These are phyloP conservation scores for Suillus sp. DNA, from an alignment of 768 basidiomycete species.

Conservation along the genomic window DNA sequence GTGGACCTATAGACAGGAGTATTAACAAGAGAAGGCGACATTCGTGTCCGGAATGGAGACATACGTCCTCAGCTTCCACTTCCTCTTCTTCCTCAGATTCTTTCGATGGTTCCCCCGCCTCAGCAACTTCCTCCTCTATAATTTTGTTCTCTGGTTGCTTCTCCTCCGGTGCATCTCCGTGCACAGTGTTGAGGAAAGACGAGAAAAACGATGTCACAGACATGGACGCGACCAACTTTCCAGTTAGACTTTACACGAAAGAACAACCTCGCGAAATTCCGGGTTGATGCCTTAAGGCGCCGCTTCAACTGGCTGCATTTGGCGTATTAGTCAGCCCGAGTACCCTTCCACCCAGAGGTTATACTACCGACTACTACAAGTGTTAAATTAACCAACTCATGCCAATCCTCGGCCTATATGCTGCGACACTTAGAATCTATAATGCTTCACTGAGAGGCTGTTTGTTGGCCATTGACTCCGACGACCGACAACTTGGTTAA, in stretches of 20 bases:
- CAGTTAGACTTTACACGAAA: conserved; percentile 16
- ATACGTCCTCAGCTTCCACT: conserved; percentile 50
- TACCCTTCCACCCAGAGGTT: too few species aligned
- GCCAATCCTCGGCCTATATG: not conserved
- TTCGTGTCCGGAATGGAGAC: not conserved
- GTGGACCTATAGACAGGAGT: conserved; percentile 48
- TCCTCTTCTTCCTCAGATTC: conserved; percentile 41
- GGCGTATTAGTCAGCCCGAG: not conserved
- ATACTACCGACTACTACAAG: too few species aligned
- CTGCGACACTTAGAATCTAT: not conserved
- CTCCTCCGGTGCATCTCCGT: conserved; percentile 43
- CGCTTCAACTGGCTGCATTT: conserved; percentile 19
- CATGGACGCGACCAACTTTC: conserved; percentile 33
- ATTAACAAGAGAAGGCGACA: conserved; percentile 2
- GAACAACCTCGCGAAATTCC: conserved; percentile 29
- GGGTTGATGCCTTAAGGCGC: conserved; percentile 23
- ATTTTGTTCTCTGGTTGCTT: conserved; percentile 17
- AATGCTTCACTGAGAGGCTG: not conserved
- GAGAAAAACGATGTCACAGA: conserved; percentile 47
- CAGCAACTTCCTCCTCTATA: conserved; percentile 28
- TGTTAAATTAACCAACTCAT: not conserved
- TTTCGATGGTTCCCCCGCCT: conserved; percentile 20
- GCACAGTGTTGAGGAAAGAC: conserved; percentile 41
- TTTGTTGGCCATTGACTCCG: not conserved
- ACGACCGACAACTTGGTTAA: not conserved